These are phyloP conservation scores for Wakefieldia striispora DNA, from an alignment of 768 basidiomycete genomes.

Conservation along the genomic window DNA sequence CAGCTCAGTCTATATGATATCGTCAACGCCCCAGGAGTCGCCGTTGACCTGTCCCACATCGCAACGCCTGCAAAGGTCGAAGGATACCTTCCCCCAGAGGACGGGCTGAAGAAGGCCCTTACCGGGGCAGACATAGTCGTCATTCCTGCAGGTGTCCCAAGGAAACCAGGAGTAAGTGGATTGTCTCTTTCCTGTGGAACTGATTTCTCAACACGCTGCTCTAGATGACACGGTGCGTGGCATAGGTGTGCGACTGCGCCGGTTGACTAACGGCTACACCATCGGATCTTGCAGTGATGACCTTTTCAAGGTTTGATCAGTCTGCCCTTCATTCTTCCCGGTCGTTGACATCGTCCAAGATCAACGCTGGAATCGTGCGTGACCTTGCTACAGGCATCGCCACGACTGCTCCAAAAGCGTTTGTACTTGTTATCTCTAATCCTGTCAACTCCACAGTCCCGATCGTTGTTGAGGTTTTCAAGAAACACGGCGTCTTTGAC, in stretches of 20 bases:
- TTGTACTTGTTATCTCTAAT: constrained; percentile 96
- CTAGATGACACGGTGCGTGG: constrained; percentile 51
- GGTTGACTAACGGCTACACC: constrained; percentile 9
- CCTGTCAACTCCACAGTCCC: constrained; percentile 99
- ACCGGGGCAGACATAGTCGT: constrained; percentile 87
- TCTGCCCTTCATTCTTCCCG: neutral
- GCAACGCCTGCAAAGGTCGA: constrained; percentile 81
- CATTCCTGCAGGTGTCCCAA: constrained; percentile 94
- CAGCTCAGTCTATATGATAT: constrained; percentile 94
- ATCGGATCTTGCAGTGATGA: constrained; percentile 65
- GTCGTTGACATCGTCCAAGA: constrained; percentile 44
- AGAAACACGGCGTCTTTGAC: constrained; percentile 88
- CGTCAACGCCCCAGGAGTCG: constrained; percentile 96
- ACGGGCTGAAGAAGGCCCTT: constrained; percentile 80
- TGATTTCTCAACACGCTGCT: neutral
- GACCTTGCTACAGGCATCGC: constrained; percentile 92
- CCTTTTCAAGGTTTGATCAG: constrained; percentile 76
- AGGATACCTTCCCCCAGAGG: constrained; percentile 77
- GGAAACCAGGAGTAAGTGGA: constrained; percentile 83
- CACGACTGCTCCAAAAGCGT: constrained; percentile 79
- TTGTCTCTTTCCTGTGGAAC: neutral
- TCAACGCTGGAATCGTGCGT: constrained; percentile 96
- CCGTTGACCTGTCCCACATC: constrained; percentile 93
- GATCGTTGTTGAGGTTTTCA: constrained; percentile 93
- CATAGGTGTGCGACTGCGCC: neutral